phyloP scores from a whole-genome alignment of 2,329 filamentous ascomycete genomes.

The Ophidiomyces ophidiicola region DNA sequence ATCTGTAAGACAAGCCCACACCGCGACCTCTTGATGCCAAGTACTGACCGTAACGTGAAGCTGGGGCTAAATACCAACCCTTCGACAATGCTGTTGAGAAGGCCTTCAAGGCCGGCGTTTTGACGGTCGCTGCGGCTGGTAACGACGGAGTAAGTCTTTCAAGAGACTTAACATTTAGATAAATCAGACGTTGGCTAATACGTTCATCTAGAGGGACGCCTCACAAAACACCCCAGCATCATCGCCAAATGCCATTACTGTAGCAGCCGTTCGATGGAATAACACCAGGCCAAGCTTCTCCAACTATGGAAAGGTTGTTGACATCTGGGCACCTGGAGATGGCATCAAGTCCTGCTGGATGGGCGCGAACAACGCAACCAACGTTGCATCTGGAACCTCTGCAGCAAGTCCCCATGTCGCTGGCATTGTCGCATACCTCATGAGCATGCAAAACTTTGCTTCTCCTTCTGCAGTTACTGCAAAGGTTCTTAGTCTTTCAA shows the following conservation, averaged over 20 bases:
- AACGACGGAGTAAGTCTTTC: conserved; percentile 9
- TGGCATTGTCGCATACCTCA: conserved; percentile 44
- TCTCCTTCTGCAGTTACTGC: conserved; percentile 9
- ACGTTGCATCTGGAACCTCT: conserved; percentile 29
- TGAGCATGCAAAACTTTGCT: conserved; percentile 11
- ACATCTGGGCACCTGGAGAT: conserved; percentile 47
- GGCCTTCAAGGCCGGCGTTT: conserved; percentile 11
- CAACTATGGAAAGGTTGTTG: conserved; percentile 37
- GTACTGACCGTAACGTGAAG: conserved; percentile 1
- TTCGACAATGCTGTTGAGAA: conserved; percentile 11
- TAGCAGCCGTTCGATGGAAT: conserved; percentile 28
- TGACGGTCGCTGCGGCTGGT: conserved; percentile 10
- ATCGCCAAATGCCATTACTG: conserved; percentile 28
- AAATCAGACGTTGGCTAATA: background rate
- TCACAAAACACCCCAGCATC: conserved; percentile 29
- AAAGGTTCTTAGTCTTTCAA: conserved; percentile 9
- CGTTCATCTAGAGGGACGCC: conserved; percentile 18
- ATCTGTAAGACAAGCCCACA: conserved; percentile 8
- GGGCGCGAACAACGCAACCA: conserved; percentile 32
- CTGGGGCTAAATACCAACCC: conserved; percentile 8
- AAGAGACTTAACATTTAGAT: background rate
- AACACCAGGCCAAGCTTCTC: conserved; percentile 27
- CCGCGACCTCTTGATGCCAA: too few relatives aligned
- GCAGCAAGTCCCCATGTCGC: conserved; percentile 36
- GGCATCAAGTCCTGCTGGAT: conserved; percentile 41